These are phyloP conservation scores for Fusarium phyllophilum DNA, from an alignment of 2,329 filamentous ascomycete species.

Conservation along the genomic window DNA sequence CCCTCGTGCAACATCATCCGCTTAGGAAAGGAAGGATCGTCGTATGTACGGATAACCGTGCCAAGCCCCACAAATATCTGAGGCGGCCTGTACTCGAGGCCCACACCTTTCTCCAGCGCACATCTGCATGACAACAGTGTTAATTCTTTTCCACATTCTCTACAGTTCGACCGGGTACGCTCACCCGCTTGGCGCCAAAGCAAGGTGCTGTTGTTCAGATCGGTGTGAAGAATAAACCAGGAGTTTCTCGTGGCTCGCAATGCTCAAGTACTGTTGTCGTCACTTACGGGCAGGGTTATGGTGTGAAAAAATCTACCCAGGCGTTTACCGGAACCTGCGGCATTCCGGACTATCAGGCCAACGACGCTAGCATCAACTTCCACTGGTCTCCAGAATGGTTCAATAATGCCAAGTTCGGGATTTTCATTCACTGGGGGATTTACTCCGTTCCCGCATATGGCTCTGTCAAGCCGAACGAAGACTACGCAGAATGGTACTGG, in stretches of 20 bases:
- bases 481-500: neutral
- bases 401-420: neutral
- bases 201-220: neutral
- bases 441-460: neutral
- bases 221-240: neutral
- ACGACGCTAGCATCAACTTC: neutral
- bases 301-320: rapidly evolving
- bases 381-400: neutral
- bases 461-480: neutral
- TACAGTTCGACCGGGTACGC: neutral
- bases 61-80: too few species aligned
- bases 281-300: neutral
- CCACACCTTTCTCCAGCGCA: too few species aligned
- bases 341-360: neutral
- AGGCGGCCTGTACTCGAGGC: too few species aligned
- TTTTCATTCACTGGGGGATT: neutral
- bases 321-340: neutral
- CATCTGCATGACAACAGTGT: too few species aligned
- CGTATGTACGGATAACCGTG: too few species aligned
- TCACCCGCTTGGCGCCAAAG: neutral
- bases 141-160: too few species aligned
- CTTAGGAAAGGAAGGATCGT: too few species aligned
- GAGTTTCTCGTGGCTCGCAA: neutral
- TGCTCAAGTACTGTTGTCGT: neutral
- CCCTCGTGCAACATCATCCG: too few species aligned